Evolutionary conservation across 2,329 filamentous ascomycete species (phyloP).

Genomic region (Fusarium vanettenii): DNA sequence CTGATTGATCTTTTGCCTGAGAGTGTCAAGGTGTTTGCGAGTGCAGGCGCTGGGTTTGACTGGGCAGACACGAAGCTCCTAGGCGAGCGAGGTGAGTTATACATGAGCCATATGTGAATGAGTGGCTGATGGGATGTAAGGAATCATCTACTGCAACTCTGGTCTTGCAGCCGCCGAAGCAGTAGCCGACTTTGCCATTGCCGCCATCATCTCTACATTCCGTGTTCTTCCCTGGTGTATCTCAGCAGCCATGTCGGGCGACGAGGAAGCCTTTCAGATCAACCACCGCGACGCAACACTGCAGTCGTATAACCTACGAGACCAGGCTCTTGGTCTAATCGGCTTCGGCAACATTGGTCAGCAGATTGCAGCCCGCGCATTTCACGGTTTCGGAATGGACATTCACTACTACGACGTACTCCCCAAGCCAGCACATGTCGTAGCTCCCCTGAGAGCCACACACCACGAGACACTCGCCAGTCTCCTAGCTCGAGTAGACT

Average conservation of each 20-base stretch:
- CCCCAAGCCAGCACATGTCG: slow-evolving; percentile 58
- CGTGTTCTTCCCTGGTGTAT: slow-evolving; percentile 75
- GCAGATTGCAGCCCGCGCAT: slow-evolving; percentile 65
- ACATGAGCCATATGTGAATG: not conserved
- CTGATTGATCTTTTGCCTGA: slow-evolving; percentile 66
- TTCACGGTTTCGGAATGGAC: slow-evolving; percentile 72
- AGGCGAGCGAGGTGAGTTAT: slow-evolving; percentile 64
- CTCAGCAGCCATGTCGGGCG: slow-evolving; percentile 59
- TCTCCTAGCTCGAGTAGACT: slow-evolving; percentile 67
- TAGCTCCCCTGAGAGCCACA: slow-evolving; percentile 55
- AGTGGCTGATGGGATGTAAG: slow-evolving; percentile 44
- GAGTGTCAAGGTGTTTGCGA: slow-evolving; percentile 70
- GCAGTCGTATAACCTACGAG: slow-evolving; percentile 72
- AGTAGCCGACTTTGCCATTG: slow-evolving; percentile 77
- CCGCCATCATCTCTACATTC: slow-evolving; percentile 76
- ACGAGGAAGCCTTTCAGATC: slow-evolving; percentile 59
- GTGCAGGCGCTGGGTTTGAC: slow-evolving; percentile 74
- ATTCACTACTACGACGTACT: slow-evolving; percentile 72
- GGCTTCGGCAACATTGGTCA: slow-evolving; percentile 76
- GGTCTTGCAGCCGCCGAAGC: slow-evolving; percentile 77
- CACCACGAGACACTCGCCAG: slow-evolving; percentile 63
- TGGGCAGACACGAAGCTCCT: slow-evolving; percentile 73
- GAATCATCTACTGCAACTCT: slow-evolving; percentile 79
- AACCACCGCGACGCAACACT: slow-evolving; percentile 71
- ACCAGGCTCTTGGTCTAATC: slow-evolving; percentile 72